phyloP scores from a whole-genome alignment of 2,329 filamentous ascomycete species.

The Fusarium musae region DNA sequence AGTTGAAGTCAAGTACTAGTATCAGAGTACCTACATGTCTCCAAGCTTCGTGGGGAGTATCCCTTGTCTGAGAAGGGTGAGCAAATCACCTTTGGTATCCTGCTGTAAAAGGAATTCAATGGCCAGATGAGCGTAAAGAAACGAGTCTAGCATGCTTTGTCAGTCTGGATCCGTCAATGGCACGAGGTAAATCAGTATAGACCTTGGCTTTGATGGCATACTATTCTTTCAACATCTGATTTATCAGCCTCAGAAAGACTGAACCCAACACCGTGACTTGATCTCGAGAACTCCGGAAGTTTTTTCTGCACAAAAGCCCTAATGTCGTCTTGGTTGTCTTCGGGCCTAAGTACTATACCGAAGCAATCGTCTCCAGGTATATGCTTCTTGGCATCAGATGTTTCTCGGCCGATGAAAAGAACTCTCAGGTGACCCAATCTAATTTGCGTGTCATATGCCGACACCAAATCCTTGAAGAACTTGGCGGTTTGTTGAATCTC shows the following conservation, averaged over 20 bases:
- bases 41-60: background rate
- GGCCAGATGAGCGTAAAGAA: conserved; percentile 1
- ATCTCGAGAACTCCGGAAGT: background rate
- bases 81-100: background rate
- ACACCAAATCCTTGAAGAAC: background rate
- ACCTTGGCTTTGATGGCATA: conserved; percentile 5
- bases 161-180: too few relatives aligned
- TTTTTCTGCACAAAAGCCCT: background rate
- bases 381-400: background rate
- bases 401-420: conserved; percentile 5
- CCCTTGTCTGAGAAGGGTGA: fast-evolving
- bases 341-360: background rate
- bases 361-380: background rate
- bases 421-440: background rate
- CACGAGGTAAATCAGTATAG: fast-evolving
- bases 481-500: background rate
- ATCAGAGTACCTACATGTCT: background rate
- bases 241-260: background rate
- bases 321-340: conserved; percentile 2
- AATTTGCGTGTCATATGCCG: background rate
- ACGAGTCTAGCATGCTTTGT: background rate
- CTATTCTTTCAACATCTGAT: background rate
- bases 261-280: background rate
- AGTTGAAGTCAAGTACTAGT: fast-evolving
- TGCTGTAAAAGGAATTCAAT: background rate